Conservation (phyloP, 1,284 basidiomycete genomes). For the Porodaedalea pini region DNA sequence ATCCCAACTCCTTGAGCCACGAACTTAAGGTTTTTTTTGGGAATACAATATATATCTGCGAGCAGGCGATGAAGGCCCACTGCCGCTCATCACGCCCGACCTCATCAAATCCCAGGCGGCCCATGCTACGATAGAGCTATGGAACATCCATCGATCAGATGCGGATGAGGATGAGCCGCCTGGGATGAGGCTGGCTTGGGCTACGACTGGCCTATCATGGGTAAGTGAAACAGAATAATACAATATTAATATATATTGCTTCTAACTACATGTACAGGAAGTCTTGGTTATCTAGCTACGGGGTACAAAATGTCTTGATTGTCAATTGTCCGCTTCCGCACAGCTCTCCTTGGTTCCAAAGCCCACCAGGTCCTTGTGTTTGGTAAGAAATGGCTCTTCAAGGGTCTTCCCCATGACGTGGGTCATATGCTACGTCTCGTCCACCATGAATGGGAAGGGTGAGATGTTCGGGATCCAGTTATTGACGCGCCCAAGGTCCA, state of each 20-base stretch:
- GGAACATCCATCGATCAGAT: neutral
- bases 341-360: constrained; percentile 3
- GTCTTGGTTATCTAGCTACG: no score
- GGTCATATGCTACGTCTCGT: neutral
- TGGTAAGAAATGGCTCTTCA: neutral
- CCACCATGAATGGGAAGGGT: constrained; percentile 5
- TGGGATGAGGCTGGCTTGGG: neutral
- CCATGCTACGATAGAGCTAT: neutral
- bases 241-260: neutral
- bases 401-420: neutral
- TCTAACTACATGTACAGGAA: no score
- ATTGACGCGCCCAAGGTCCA: neutral
- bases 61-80: neutral
- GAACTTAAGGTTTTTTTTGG: constrained; percentile 10
- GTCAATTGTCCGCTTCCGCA: no score
- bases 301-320: no score
- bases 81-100: neutral
- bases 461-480: neutral
- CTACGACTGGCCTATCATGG: constrained; percentile 2
- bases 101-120: constrained; percentile 3
- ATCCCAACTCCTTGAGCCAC: neutral
- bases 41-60: neutral
- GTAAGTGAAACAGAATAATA: neutral
- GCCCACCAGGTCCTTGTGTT: no score
- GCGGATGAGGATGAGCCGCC: neutral